Percentiles rank a stretch among this genome's conserved stretches.
These are phyloP conservation scores for Przewalskia tangutica DNA, from an alignment of 257 asterid species.

Conservation along the genomic window DNA sequence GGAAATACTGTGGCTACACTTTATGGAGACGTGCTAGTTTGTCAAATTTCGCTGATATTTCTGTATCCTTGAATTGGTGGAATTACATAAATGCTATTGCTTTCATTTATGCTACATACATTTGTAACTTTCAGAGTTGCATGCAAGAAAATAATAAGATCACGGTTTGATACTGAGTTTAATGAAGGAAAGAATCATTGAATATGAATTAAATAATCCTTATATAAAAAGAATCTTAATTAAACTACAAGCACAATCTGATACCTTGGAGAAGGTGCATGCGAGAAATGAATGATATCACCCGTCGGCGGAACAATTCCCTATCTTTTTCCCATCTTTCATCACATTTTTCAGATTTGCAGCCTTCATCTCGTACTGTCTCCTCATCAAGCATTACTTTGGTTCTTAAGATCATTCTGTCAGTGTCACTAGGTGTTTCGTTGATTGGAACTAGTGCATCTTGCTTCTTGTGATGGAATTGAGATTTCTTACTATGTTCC, in stretches of 20 bases:
- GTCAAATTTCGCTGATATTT: too few species aligned
- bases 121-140: too few species aligned
- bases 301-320: conserved; percentile 49
- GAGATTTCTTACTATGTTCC: neutral
- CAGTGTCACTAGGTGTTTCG: neutral
- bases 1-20: too few species aligned
- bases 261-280: conserved; percentile 79
- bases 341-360: conserved; percentile 35
- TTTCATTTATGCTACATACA: too few species aligned
- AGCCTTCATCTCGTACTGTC: conserved; percentile 49
- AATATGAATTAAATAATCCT: too few species aligned
- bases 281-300: conserved; percentile 61
- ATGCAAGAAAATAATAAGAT: too few species aligned
- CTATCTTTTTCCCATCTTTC: conserved; percentile 67
- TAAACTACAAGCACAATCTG: neutral
- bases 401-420: neutral
- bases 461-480: neutral
- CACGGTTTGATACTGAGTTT: too few species aligned
- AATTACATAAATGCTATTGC: too few species aligned
- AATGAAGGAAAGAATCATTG: too few species aligned
- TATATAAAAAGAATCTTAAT: too few species aligned
- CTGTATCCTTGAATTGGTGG: too few species aligned
- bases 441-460: neutral
- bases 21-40: too few species aligned
- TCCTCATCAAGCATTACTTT: conserved; percentile 70